Percentiles rank a stretch among this genome's conserved stretches.
phyloP scores from a whole-genome alignment of 83 land plant genomes.

The Isoetes engelmannii region DNA sequence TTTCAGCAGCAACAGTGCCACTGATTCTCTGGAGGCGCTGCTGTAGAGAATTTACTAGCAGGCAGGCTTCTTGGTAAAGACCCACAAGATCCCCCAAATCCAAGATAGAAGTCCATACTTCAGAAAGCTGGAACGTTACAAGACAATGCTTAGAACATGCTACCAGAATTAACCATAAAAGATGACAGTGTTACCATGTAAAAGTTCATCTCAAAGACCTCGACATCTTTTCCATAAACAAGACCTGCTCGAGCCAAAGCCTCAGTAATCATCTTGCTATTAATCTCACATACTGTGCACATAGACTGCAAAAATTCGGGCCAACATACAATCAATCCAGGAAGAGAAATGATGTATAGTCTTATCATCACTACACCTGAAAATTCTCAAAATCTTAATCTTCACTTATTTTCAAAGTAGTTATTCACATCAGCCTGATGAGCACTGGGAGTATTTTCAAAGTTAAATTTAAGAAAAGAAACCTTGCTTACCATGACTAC shows the following conservation, averaged over 20 bases:
- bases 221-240: neutral
- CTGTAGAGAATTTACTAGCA: conserved; percentile 14
- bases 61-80: conserved; percentile 16
- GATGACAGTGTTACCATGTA: neutral
- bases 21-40: conserved; percentile 9
- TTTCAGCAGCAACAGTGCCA: conserved; percentile 11
- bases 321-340: neutral
- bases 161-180: neutral
- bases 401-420: no score
- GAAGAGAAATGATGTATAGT: neutral
- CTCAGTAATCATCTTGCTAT: conserved; percentile 2
- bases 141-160: neutral
- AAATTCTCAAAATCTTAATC: no score
- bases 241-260: conserved; percentile 9
- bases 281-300: conserved; percentile 9
- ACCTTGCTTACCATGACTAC: neutral
- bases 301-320: neutral
- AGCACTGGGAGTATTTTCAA: no score
- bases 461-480: no score
- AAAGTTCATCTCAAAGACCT: neutral
- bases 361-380: no score
- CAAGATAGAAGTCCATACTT: conserved; percentile 7
- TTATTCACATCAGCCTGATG: no score
- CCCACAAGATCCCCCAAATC: conserved; percentile 13
- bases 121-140: conserved; percentile 11